Base-by-base conservation (phyloP, 352 stramenopile genomes). In the Aphanomyces stellatus region DNA sequence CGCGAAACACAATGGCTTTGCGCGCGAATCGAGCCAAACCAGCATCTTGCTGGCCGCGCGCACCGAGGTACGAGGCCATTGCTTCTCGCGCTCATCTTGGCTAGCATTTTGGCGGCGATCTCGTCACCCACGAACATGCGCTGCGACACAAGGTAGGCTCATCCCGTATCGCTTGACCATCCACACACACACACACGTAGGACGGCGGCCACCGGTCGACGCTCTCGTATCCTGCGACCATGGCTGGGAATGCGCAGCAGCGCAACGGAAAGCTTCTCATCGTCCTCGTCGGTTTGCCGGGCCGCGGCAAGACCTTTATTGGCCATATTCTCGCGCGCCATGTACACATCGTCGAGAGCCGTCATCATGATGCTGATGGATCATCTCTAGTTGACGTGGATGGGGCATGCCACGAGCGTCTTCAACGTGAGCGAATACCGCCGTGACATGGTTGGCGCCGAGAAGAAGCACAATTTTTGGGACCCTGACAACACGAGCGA, bases 341-440 rank as follows among this genome's bases (percentile, higher is more conserved):
- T 68, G 74, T 93, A 51, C 51, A 24, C 33, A 37, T 43, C 3
- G 28, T 8, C n/a, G 4, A 4, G 24, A 31, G 25, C 1, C 34
- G 3, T 25, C 55, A 27, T 31, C 17, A 19, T 8, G 11, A 34
- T 13, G 17, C 42, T 62, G 11, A 49, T 33, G 17, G 22, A 28
- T 48, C 11, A 10, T 69, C 25, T 27, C 7, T 63, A 69, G 51
- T 28, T 69, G 49, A 91, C 82, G 22, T 93, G 85, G 85, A 91
- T 93, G 82, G 85, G 85, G 17, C 82, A 93, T 67, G 76, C 88
- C 49, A 87, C 82, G 11, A 81, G 85, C 31, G 81, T 90, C 55
- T 91, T 91, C 74, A 93, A 88, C 74, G 87, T 81, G 53, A 83
- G 85, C 33, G 83, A 93, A 63, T 93, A 93, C 65, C 85, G 85